Base-by-base conservation (phyloP, 495 filamentous ascomycete genomes). In the Penicillium psychrofluorescens region DNA sequence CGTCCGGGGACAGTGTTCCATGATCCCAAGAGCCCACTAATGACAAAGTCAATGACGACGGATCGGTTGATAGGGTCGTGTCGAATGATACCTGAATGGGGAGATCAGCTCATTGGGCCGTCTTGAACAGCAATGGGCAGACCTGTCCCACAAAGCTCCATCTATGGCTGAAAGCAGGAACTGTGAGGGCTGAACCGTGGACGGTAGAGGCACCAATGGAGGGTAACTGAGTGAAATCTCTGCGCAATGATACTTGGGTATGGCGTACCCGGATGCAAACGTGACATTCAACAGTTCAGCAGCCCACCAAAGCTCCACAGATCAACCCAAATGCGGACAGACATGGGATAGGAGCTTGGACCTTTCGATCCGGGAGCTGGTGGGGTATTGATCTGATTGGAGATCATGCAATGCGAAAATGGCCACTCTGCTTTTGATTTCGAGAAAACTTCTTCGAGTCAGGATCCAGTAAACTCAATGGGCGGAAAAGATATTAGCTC, bases 281-380 rank as follows among this genome's bases (percentile, higher is more conserved):
- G 64, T 68, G 47, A 66, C 63, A 66, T 60, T 37, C 15, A 42
- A 52, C 40, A 44, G 63, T 66, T 45, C 10, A 38, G 36, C 7
- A 32, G 35, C 16, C 30, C 14, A 38, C 4, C 30, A 9, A 30
- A n/a, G 38, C 29, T 41, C 51, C 57, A 55, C 46, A 34, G 7
- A 30, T 34, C 37, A 11, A 36, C 57, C 57, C n/a, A 53, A 61
- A 61, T 61, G 63, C 63, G 63, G 64, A 58, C 54, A 49, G 49
- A 29, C 33, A 35, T 48, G 22, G 22, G 22, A 22, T 22, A 6
- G 22, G 4, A 22, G 22, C 22, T 22, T 22, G 22, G 22, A 6
- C 22, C 22, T 22, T 22, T 22, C 22, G 22, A 22, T 22, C 2
- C 22, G 3, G 22, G 22, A 22, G 22, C 22, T 22, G 22, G 22